Conservation (phyloP, 805 yeast genomes). For the Candida coleopterorum region DNA sequence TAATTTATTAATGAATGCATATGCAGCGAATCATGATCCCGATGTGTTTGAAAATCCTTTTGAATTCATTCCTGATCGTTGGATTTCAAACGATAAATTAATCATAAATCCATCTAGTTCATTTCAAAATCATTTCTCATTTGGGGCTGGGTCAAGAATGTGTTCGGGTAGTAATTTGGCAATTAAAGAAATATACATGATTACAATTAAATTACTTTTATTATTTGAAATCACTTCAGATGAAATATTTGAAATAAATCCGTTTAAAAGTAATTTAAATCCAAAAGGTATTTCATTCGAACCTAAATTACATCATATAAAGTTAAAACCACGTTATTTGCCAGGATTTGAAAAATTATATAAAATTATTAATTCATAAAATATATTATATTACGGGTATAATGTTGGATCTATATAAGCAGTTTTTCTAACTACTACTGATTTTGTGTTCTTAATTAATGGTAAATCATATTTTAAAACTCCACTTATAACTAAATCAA, state of each 20-base stretch:
- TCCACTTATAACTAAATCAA: slow-evolving; percentile 82
- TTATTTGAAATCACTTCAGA: slow-evolving; percentile 48
- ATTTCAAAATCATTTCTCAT: slow-evolving; percentile 40
- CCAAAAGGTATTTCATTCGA: slow-evolving; percentile 63
- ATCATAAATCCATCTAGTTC: slow-evolving; percentile 5
- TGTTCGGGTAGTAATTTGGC: slow-evolving; percentile 70
- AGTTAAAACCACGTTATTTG: slow-evolving; percentile 17
- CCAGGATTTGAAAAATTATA: slow-evolving; percentile 5
- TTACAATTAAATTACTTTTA: slow-evolving; percentile 49
- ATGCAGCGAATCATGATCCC: slow-evolving; percentile 65
- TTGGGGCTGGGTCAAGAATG: slow-evolving; percentile 70
- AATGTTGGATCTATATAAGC: slow-evolving; percentile 50
- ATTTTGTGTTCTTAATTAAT: slow-evolving; percentile 44
- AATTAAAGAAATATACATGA: slow-evolving; percentile 56
- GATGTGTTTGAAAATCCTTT: slow-evolving; percentile 38
- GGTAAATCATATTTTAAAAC: slow-evolving; percentile 74
- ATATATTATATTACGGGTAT: background rate
- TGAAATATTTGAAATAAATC: slow-evolving; percentile 38
- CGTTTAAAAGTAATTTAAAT: slow-evolving; percentile 44
- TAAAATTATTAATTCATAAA: slow-evolving; percentile 1
- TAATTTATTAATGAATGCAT: slow-evolving; percentile 59
- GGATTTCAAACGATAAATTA: slow-evolving; percentile 28
- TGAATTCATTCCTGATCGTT: slow-evolving; percentile 50
- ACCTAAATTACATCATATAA: slow-evolving; percentile 40
- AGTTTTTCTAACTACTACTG: slow-evolving; percentile 58